These are phyloP conservation scores for Pythium monospermum DNA, from an alignment of 352 stramenopile genomes.

Conservation along the genomic window DNA sequence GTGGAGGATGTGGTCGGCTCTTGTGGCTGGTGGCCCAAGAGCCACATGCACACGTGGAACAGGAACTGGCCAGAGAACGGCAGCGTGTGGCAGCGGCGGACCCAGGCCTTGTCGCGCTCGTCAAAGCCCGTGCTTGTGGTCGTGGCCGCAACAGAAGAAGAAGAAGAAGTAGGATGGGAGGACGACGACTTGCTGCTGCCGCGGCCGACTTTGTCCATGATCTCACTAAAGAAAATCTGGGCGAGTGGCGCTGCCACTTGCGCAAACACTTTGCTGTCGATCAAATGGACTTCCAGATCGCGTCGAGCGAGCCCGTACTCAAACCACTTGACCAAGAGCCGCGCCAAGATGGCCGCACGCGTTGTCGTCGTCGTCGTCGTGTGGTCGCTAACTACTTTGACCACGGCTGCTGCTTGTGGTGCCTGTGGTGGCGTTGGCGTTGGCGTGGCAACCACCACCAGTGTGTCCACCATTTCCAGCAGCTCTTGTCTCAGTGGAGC, in stretches of 20 bases:
- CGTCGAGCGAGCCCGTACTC: conserved; percentile 55
- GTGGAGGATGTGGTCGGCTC: not conserved
- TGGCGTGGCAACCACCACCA: conserved; percentile 43
- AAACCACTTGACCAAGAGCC: conserved; percentile 82
- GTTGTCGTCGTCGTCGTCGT: conserved; percentile 17
- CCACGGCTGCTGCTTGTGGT: not conserved
- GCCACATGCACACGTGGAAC: conserved; percentile 65
- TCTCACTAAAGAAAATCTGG: conserved; percentile 74
- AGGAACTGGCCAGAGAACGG: conserved; percentile 78
- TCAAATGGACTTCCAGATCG: conserved; percentile 62
- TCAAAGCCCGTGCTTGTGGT: conserved; percentile 37
- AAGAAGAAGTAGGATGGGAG: not conserved
- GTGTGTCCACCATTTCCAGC: conserved; percentile 47
- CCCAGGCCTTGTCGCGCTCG: conserved; percentile 73
- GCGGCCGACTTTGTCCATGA: conserved; percentile 48
- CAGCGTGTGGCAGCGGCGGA: conserved; percentile 65
- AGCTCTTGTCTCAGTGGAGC: conserved; percentile 41
- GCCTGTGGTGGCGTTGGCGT: not conserved
- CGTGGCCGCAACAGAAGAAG: no score
- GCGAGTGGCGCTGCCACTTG: conserved; percentile 56
- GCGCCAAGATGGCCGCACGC: conserved; percentile 64
- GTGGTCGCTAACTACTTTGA: conserved; percentile 1
- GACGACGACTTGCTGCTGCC: conserved; percentile 2
- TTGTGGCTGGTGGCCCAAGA: conserved; percentile 31
- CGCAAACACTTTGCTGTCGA: conserved; percentile 49